These are phyloP conservation scores for Obba rivulosa DNA, from an alignment of 768 basidiomycete genomes.

Conservation along the genomic window DNA sequence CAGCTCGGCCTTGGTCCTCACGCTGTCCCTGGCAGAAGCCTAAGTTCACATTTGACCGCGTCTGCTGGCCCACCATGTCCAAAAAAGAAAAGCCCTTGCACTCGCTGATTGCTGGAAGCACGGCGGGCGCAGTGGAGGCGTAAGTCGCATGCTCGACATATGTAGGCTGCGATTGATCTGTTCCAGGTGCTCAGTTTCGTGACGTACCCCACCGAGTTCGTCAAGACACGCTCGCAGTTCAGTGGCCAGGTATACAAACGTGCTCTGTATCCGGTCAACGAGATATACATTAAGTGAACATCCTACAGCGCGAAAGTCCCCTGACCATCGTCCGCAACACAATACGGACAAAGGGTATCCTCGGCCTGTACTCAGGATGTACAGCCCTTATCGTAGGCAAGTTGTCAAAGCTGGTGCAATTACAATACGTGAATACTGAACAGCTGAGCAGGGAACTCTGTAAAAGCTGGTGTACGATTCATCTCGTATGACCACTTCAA, in stretches of 20 bases:
- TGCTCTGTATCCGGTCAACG: not conserved
- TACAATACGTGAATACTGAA: not conserved
- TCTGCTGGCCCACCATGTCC: conserved; percentile 31
- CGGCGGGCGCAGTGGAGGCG: conserved; percentile 93
- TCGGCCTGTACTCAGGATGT: conserved; percentile 91
- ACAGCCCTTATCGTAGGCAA: conserved; percentile 73
- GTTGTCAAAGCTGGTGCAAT: not conserved
- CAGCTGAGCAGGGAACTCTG: conserved; percentile 52
- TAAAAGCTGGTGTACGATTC: conserved; percentile 95
- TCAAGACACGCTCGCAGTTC: conserved; percentile 94
- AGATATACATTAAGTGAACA: not conserved
- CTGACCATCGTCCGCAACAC: conserved; percentile 73
- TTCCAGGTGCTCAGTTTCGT: conserved; percentile 47
- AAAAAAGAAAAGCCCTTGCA: conserved; percentile 80
- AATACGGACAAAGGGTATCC: conserved; percentile 64
- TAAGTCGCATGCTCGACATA: conserved; percentile 32
- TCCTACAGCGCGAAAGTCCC: conserved; percentile 55
- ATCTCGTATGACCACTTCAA: conserved; percentile 95
- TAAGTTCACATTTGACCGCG: no score
- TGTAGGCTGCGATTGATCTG: not conserved
- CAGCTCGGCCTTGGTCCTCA: no score
- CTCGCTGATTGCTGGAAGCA: conserved; percentile 85
- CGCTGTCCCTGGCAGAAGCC: no score
- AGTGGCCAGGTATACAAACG: conserved; percentile 69
- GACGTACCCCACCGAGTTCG: conserved; percentile 87